A percentile compares a stretch with the other conserved stretches of the same genome.
phyloP scores from a whole-genome alignment of 2,329 filamentous ascomycete species.

The Ustulina deusta region DNA sequence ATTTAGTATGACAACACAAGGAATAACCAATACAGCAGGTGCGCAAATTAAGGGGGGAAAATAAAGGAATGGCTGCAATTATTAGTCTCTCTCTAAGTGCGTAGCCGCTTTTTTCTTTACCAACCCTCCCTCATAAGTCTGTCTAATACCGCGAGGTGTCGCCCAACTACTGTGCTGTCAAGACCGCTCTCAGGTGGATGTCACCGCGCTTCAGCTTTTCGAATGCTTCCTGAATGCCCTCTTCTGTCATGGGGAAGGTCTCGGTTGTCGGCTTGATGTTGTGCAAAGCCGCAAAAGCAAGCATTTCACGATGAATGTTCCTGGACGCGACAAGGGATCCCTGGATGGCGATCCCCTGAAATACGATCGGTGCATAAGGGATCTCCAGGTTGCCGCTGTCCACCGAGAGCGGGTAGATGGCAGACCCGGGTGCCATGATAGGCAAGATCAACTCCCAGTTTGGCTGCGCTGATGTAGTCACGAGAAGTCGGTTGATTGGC shows the following conservation, averaged over 20 bases:
- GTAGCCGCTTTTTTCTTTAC: neutral
- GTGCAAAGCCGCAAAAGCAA: constrained; percentile 1
- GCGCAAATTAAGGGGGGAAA: neutral
- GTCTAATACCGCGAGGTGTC: neutral
- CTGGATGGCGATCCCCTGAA: neutral
- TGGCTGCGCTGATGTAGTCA: neutral
- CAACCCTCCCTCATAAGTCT: neutral
- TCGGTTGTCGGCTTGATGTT: neutral
- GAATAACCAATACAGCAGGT: no score
- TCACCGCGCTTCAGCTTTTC: constrained; percentile 1
- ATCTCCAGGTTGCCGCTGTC: neutral
- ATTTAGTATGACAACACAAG: neutral
- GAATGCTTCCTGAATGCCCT: neutral
- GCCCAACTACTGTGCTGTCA: neutral
- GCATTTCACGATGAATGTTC: constrained; percentile 1
- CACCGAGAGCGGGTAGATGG: neutral
- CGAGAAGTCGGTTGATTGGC: neutral
- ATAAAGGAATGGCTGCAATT: neutral
- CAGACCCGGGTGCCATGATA: neutral
- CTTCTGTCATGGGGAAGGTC: constrained; percentile 6
- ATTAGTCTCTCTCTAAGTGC: neutral
- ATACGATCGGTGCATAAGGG: neutral
- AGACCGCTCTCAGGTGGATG: neutral
- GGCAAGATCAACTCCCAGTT: constrained; percentile 2
- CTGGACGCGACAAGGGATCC: neutral